Conservation (phyloP, 495 filamentous ascomycete genomes). For the Xylaria palmicola region DNA sequence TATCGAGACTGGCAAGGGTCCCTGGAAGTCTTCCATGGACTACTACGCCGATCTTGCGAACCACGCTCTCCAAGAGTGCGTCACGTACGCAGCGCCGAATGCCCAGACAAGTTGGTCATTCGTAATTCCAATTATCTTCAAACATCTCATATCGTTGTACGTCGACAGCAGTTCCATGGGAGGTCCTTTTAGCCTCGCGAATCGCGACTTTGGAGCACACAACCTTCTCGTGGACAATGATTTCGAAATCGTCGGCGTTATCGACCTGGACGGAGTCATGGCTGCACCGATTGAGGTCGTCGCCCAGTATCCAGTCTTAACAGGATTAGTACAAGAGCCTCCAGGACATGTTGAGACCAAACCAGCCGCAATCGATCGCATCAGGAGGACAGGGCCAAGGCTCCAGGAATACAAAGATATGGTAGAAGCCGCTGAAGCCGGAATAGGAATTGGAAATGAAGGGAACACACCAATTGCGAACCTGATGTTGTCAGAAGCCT, state of each 20-base stretch:
- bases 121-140: too few relatives aligned
- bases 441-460: too few relatives aligned
- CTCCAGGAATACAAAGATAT: neutral
- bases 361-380: neutral
- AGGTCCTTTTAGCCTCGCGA: constrained; percentile 3
- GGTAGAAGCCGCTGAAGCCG: too few relatives aligned
- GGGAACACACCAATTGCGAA: too few relatives aligned
- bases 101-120: too few relatives aligned
- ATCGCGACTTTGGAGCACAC: constrained; percentile 20
- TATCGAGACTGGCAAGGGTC: neutral
- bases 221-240: constrained; percentile 21
- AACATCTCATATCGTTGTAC: neutral
- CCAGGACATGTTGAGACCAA: neutral
- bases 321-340: neutral
- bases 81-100: too few relatives aligned
- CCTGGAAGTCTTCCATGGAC: neutral
- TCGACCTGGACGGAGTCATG: constrained; percentile 21
- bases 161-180: neutral
- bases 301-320: constrained; percentile 10
- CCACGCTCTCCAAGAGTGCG: neutral
- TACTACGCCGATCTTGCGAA: neutral
- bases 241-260: constrained; percentile 21
- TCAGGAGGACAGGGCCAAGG: neutral
- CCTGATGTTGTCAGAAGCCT: too few relatives aligned
- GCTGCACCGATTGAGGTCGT: constrained; percentile 15